phyloP scores from a whole-genome alignment of 148 eudicot genomes.

The Rhododendron mucronatum region DNA sequence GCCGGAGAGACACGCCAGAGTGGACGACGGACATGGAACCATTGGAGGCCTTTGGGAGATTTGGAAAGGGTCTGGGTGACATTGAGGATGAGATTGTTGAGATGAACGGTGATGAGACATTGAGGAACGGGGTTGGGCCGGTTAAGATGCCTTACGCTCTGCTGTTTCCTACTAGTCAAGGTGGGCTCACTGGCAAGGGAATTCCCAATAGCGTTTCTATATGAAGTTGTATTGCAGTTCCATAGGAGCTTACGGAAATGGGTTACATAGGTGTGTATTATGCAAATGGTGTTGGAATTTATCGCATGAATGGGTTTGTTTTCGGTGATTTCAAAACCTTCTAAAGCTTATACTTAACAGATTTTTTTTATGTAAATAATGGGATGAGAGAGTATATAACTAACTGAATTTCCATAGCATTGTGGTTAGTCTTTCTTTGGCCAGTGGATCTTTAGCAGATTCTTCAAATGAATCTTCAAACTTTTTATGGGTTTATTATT shows the following conservation, averaged over 20 bases:
- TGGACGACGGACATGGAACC: slow-evolving; percentile 23
- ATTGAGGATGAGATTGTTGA: slow-evolving; percentile 19
- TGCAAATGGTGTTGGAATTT: not conserved
- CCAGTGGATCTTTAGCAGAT: too few relatives aligned
- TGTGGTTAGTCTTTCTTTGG: too few relatives aligned
- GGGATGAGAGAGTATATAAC: too few relatives aligned
- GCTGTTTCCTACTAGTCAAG: slow-evolving; percentile 27
- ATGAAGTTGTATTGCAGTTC: not conserved
- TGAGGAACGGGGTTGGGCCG: slow-evolving; percentile 25
- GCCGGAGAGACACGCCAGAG: slow-evolving; percentile 22
- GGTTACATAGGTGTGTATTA: too few relatives aligned
- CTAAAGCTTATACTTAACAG: too few relatives aligned
- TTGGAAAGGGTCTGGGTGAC: slow-evolving; percentile 15
- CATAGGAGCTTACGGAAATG: not conserved
- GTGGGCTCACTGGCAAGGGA: slow-evolving; percentile 33
- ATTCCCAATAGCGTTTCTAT: slow-evolving; percentile 35
- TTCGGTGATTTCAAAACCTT: too few relatives aligned
- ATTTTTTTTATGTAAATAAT: too few relatives aligned
- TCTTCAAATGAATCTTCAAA: too few relatives aligned
- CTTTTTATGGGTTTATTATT: too few relatives aligned
- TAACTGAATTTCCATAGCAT: too few relatives aligned
- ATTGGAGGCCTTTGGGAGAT: slow-evolving; percentile 19
- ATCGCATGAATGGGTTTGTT: too few relatives aligned
- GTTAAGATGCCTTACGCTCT: slow-evolving; percentile 28
- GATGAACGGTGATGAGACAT: slow-evolving; percentile 18